Base-by-base conservation (phyloP, 768 basidiomycete species). In the Boletus eberwhitei region DNA sequence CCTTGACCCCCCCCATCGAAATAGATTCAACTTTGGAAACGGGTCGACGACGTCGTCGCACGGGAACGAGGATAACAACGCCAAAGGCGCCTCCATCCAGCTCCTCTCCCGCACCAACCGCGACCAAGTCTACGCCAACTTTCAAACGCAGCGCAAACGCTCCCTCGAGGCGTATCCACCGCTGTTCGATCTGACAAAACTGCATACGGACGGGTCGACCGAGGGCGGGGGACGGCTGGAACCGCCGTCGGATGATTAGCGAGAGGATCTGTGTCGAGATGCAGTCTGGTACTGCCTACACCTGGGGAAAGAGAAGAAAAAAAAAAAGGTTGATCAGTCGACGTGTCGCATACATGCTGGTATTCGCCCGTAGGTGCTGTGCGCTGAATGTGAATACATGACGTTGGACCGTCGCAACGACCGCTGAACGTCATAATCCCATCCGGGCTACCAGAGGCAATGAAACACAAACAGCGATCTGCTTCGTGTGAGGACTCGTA, bases 11-110 rank as follows among this genome's bases (percentile, higher is more conserved):
- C 29, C 24, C 31, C 31, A 5, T 19, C 36, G 8, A 29, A 9
- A 29, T 12, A 77, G 77, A 4, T 78, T 72, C 65, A 72, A 79
- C 52, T 79, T 79, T 60, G 77, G 75, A 26, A 73, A 77, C 53
- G 53, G 13, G 1, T 48, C 61, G n/a, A 31, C 48, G 35, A 37
- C 48, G 2, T 16, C 31, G 8, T 13, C 32, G 14, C 43, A 62
- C 22, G 59, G 40, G 1, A 21, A 54, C 4, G 7, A 43, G 42
- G 29, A 26, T 12, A 7, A 12, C 16, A n/a, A 68, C 39, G 60
- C 53, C 4, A 64, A 60, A 1, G 59, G 60, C 2, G 73, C 77
- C 8, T 74, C 72, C 44, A 74, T 79, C 50, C 77, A 78, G 52
- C 60, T 79, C 5, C 64, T 79, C 11, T 66, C 75, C 1, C 62